Evolutionary conservation across 2,329 filamentous ascomycete genomes (phyloP).

Genomic region (Exserohilum rostratum): DNA sequence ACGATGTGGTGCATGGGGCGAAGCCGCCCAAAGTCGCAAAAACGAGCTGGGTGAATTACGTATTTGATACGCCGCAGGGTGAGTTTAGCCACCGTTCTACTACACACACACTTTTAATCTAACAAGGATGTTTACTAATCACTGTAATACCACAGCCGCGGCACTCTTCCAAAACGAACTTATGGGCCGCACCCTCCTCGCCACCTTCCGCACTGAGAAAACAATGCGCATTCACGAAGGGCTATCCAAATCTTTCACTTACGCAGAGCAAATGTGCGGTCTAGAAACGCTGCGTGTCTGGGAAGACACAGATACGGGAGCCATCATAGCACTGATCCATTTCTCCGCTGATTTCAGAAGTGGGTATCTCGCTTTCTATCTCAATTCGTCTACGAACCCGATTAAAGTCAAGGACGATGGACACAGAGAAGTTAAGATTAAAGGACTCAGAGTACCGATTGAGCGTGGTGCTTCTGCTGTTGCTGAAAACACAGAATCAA

Average conservation of each 20-base stretch:
- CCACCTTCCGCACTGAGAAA: slow-evolving; percentile 51
- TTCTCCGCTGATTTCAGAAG: slow-evolving; percentile 52
- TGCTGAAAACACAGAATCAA: not conserved
- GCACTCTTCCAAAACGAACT: slow-evolving; percentile 54
- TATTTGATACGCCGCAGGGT: slow-evolving; percentile 46
- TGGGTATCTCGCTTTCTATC: slow-evolving; percentile 54
- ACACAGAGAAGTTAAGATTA: slow-evolving; percentile 49
- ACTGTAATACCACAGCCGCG: slow-evolving; percentile 39
- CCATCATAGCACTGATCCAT: slow-evolving; percentile 54
- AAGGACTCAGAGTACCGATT: slow-evolving; percentile 49
- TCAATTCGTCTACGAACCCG: slow-evolving; percentile 48
- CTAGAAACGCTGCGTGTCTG: slow-evolving; percentile 56
- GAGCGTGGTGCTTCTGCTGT: slow-evolving; percentile 3
- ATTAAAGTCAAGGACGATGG: slow-evolving; percentile 52
- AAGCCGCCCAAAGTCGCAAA: slow-evolving; percentile 42
- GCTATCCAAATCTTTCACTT: slow-evolving; percentile 49
- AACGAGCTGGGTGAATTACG: slow-evolving; percentile 55
- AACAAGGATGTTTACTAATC: no score
- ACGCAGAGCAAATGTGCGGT: slow-evolving; percentile 57
- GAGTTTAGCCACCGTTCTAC: slow-evolving; percentile 4
- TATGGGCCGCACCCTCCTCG: slow-evolving; percentile 53
- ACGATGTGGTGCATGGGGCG: slow-evolving; percentile 46
- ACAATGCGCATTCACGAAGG: slow-evolving; percentile 55
- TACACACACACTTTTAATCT: not conserved
- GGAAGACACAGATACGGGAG: slow-evolving; percentile 52